These are phyloP conservation scores for Mycena olivaceomarginata DNA, from an alignment of 768 basidiomycete genomes.

Conservation along the genomic window DNA sequence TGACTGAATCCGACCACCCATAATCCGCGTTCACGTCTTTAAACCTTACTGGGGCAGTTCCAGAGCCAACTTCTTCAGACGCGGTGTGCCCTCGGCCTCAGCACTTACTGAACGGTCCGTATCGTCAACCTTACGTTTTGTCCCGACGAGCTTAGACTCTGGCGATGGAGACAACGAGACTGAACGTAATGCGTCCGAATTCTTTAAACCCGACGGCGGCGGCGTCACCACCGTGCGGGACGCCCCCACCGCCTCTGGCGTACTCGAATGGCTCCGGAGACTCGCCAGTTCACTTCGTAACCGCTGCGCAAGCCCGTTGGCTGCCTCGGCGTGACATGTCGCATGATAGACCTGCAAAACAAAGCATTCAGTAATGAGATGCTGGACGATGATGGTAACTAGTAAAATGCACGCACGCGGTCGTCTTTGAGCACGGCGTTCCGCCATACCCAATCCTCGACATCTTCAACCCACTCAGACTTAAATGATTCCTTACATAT, in stretches of 20 bases:
- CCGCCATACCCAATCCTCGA: conserved; percentile 99
- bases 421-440: conserved; percentile 93
- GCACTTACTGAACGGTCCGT: conserved; percentile 62
- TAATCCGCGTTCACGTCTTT: conserved; percentile 25
- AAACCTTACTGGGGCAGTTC: conserved; percentile 36
- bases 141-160: conserved; percentile 71
- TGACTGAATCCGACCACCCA: conserved; percentile 18
- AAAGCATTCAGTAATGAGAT: background rate
- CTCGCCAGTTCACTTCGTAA: conserved; percentile 76
- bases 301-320: conserved; percentile 79
- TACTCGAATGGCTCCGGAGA: conserved; percentile 81
- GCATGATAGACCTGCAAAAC: conserved; percentile 89
- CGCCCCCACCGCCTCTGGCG: conserved; percentile 74
- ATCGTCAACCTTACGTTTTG: conserved; percentile 86
- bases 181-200: conserved; percentile 56
- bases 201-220: conserved; percentile 57
- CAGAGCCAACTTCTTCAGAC: conserved; percentile 79
- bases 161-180: conserved; percentile 71
- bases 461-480: conserved; percentile 94
- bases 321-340: conserved; percentile 92
- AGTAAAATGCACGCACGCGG: conserved; percentile 71
- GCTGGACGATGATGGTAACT: background rate
- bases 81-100: conserved; percentile 74
- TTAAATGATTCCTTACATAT: conserved; percentile 97
- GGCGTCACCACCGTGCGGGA: conserved; percentile 54